Base-by-base conservation (phyloP, 768 basidiomycete species). In the Phanerodontia chrysosporium region DNA sequence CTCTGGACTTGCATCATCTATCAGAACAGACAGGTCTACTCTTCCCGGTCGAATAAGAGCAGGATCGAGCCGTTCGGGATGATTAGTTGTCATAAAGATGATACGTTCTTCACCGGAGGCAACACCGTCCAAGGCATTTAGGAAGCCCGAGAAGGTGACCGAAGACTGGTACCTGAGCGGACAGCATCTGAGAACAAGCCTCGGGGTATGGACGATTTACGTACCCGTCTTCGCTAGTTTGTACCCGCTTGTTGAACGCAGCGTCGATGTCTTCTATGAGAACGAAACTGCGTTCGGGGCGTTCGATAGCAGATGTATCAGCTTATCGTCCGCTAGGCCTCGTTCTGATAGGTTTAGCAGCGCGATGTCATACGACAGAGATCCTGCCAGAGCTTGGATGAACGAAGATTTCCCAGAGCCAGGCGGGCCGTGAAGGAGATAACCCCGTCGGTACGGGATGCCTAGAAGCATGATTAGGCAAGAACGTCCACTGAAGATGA, bases 21-120 rank as follows among this genome's bases (percentile, higher is more conserved):
- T 82, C 36, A 90, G 74, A 64, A 91, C 83, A 27, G 84, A 80
- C 48, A 98, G 72, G 71, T 99, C 97, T 45, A 99, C 95, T 10
- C 97, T 84, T 18, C 97, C 97, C 0, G 97, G 96, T 52, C 97
- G 86, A 68, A 98, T 92, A 48, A 99, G 83, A 0, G 96, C 97
- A 6, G 93, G 89, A 73, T 99, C 97, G 35, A 99, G 83, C 62
- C 80, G 81, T 60, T 90, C 85, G 55, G 91, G 70, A 66, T 98
- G 97, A 72, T 99, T 99, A n/a, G 97, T 98, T 0, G 97, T 99
- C 87, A 99, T 91, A 75, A 99, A 99, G 35, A 99, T 84, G 69
- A 99, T 88, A n/a, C 97, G 87, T 67, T 97, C 95, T 75, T 98
- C 95, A 44, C 95, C 93, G 12, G 96, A 97, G 4, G 94, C 96